These are phyloP conservation scores for Coemansia sp. DNA, from an alignment of 192 early-diverging fungal genomes.

Conservation along the genomic window DNA sequence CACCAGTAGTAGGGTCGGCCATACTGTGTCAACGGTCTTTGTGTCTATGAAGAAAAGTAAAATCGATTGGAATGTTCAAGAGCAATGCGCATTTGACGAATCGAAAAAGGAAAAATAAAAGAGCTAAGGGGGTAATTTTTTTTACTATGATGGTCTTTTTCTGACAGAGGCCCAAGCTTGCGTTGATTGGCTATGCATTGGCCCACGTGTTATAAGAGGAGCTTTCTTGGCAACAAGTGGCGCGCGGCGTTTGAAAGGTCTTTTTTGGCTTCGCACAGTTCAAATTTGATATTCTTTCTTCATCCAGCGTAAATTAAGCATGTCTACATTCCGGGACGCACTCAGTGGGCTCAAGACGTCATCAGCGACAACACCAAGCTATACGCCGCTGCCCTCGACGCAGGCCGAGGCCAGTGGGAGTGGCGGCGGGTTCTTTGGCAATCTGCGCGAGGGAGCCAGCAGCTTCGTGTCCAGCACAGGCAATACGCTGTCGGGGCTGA, in stretches of 20 bases:
- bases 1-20: neutral
- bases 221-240: neutral
- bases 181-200: neutral
- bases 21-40: neutral
- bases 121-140: neutral
- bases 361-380: constrained; percentile 27
- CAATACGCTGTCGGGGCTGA: constrained; percentile 27
- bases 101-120: neutral
- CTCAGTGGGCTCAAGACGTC: constrained; percentile 52
- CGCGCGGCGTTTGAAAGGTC: neutral
- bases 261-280: neutral
- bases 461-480: constrained; percentile 41
- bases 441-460: constrained; percentile 46
- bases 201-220: neutral
- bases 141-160: neutral
- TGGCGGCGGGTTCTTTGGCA: constrained; percentile 38
- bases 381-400: constrained; percentile 29
- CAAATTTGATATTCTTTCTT: neutral
- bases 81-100: neutral
- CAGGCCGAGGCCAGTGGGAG: constrained; percentile 13
- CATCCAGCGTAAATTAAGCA: neutral
- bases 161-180: neutral
- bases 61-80: neutral
- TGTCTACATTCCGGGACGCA: constrained; percentile 50
- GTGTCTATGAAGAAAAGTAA: neutral